phyloP scores from a whole-genome alignment of 331 rosid species.

The Cydonia oblonga region DNA sequence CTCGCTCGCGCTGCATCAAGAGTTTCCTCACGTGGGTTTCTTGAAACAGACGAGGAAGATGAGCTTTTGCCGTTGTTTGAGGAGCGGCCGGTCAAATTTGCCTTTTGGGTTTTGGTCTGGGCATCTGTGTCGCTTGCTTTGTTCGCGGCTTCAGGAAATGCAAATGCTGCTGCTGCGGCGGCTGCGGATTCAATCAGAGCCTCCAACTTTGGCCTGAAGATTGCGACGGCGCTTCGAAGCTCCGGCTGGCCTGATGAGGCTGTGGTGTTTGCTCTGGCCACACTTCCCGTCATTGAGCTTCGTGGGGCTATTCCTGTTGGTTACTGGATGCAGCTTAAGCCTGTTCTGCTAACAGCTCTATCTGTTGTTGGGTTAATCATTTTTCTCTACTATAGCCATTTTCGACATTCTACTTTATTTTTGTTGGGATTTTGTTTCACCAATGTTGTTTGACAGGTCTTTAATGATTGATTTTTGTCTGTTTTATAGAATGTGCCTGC shows the following conservation, averaged over 20 bases:
- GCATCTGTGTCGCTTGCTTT: constrained; percentile 25
- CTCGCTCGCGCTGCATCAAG: constrained; percentile 9
- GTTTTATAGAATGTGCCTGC: no score
- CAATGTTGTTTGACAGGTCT: neutral
- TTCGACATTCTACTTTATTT: neutral
- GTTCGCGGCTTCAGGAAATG: constrained; percentile 79
- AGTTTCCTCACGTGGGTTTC: constrained; percentile 30
- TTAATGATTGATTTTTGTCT: neutral
- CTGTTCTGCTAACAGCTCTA: constrained; percentile 38
- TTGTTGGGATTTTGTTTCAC: neutral
- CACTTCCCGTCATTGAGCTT: constrained; percentile 91
- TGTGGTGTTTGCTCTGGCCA: constrained; percentile 74
- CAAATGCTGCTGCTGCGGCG: constrained; percentile 69
- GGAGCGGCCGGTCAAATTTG: constrained; percentile 45
- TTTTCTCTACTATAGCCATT: neutral
- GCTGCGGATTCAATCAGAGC: constrained; percentile 69
- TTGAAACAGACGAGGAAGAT: constrained; percentile 22
- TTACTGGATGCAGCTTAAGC: constrained; percentile 81
- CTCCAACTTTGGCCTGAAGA: constrained; percentile 63
- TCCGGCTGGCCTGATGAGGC: constrained; percentile 73
- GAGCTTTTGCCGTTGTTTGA: constrained; percentile 29
- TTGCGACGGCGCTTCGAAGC: constrained; percentile 53
- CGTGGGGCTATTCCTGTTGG: constrained; percentile 98
- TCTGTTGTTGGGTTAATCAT: constrained; percentile 66
- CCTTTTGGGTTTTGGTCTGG: constrained; percentile 50